These are phyloP conservation scores for Ascochyta fabae DNA, from an alignment of 2,329 filamentous ascomycete genomes.

Conservation along the genomic window DNA sequence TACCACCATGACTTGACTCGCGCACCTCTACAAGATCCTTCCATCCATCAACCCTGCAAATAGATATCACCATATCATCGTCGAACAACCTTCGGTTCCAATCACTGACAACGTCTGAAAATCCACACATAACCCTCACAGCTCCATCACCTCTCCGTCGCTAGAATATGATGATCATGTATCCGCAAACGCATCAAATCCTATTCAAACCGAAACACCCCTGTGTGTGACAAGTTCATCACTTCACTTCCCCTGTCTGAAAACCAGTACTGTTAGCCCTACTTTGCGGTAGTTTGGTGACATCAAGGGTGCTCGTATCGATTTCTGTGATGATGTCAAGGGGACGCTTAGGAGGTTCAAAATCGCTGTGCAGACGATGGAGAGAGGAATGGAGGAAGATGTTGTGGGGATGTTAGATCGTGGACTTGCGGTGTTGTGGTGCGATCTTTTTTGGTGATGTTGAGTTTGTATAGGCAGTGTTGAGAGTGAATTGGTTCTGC, in stretches of 20 bases:
- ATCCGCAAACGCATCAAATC: constrained; percentile 37
- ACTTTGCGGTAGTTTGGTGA: constrained; percentile 47
- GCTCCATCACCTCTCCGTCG: constrained; percentile 54
- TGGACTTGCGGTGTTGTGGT: neutral
- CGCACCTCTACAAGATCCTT: too few species aligned
- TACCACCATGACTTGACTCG: too few species aligned
- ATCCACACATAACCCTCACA: constrained; percentile 12
- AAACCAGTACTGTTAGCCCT: constrained; percentile 58
- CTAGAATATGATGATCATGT: constrained; percentile 45
- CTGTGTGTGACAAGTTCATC: constrained; percentile 46
- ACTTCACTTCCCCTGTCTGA: constrained; percentile 57
- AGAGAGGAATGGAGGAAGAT: constrained; percentile 33
- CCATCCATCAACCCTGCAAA: too few species aligned
- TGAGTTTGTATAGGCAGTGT: neutral
- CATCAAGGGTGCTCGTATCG: constrained; percentile 28
- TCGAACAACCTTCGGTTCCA: too few species aligned
- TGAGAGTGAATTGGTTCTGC: neutral
- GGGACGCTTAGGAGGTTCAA: constrained; percentile 24
- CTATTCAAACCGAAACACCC: too few species aligned
- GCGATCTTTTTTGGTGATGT: neutral
- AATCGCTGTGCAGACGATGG: constrained; percentile 26
- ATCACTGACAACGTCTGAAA: too few species aligned
- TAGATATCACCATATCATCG: too few species aligned
- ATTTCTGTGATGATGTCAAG: constrained; percentile 27
- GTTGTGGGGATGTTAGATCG: constrained; percentile 9